Evolutionary conservation across 2,329 filamentous ascomycete species (phyloP).

Genomic region (Trichoderma asperellum): DNA sequence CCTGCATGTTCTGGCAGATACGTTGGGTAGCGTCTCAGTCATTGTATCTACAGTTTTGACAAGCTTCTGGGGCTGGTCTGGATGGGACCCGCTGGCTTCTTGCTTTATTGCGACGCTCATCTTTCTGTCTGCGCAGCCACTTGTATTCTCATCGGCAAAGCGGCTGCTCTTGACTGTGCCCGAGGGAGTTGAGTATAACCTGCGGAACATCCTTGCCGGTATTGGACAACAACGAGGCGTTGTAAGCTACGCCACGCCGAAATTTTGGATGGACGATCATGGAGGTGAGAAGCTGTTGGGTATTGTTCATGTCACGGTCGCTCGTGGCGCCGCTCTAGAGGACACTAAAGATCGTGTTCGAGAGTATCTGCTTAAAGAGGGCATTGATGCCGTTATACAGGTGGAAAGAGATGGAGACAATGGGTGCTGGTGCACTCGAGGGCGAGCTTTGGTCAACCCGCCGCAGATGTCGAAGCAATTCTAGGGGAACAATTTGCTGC

Average conservation of each 20-base stretch:
- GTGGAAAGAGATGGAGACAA: constrained; percentile 81
- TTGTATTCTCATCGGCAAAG: constrained; percentile 83
- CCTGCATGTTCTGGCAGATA: constrained; percentile 91
- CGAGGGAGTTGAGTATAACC: constrained; percentile 80
- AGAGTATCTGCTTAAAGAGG: constrained; percentile 69
- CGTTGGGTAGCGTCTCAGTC: constrained; percentile 90
- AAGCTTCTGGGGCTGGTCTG: constrained; percentile 84
- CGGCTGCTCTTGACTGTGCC: constrained; percentile 84
- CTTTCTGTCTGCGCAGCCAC: constrained; percentile 85
- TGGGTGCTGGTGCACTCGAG: constrained; percentile 60
- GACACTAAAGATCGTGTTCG: constrained; percentile 81
- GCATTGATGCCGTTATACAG: constrained; percentile 83
- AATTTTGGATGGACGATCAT: constrained; percentile 88
- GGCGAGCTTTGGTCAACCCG: constrained; percentile 33
- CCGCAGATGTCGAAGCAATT: constrained; percentile 43
- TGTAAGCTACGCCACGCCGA: constrained; percentile 80
- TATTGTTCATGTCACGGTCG: constrained; percentile 83
- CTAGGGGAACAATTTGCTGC: constrained; percentile 32
- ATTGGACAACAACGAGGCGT: constrained; percentile 83
- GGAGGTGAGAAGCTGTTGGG: constrained; percentile 67
- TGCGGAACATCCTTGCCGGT: constrained; percentile 84
- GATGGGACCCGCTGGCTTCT: constrained; percentile 93
- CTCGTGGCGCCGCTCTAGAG: constrained; percentile 72
- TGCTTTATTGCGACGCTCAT: constrained; percentile 93
- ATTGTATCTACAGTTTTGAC: constrained; percentile 90